Conservation (phyloP, 495 filamentous ascomycete species). For the Hypoxylon intermedium region DNA sequence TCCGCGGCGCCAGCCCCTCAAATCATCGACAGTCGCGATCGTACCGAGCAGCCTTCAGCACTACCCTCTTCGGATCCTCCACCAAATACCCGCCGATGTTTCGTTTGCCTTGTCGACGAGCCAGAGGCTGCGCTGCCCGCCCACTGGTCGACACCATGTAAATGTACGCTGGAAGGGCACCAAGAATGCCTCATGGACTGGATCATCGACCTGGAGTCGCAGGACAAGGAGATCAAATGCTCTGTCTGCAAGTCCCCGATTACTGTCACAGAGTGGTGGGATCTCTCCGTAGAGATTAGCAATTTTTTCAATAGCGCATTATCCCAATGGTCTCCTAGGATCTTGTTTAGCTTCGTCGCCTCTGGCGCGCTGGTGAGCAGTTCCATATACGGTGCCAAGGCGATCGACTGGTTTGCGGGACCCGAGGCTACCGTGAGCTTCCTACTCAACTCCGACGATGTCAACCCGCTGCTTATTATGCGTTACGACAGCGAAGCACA, state of each 20-base stretch:
- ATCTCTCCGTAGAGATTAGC: conserved; percentile 67
- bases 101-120: conserved; percentile 89
- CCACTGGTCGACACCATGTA: conserved; percentile 88
- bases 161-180: conserved; percentile 87
- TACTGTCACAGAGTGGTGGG: conserved; percentile 71
- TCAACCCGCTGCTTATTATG: conserved; percentile 2
- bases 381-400: conserved; percentile 48
- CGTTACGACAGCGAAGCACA: background rate
- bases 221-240: conserved; percentile 72
- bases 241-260: conserved; percentile 89
- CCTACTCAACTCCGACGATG: conserved; percentile 26
- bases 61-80: conserved; percentile 19
- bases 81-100: conserved; percentile 71
- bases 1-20: conserved; percentile 15
- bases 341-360: conserved; percentile 62
- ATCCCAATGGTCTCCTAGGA: conserved; percentile 63
- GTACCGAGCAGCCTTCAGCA: conserved; percentile 19
- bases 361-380: conserved; percentile 58
- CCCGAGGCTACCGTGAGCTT: conserved; percentile 36
- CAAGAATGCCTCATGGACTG: conserved; percentile 89
- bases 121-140: conserved; percentile 69
- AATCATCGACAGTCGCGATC: conserved; percentile 24
- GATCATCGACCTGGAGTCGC: conserved; percentile 79
- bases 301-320: conserved; percentile 62
- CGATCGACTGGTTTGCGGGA: conserved; percentile 49